Evolutionary conservation across 1,284 basidiomycete genomes (phyloP).

Genomic region (Ceratobasidium sp.): DNA sequence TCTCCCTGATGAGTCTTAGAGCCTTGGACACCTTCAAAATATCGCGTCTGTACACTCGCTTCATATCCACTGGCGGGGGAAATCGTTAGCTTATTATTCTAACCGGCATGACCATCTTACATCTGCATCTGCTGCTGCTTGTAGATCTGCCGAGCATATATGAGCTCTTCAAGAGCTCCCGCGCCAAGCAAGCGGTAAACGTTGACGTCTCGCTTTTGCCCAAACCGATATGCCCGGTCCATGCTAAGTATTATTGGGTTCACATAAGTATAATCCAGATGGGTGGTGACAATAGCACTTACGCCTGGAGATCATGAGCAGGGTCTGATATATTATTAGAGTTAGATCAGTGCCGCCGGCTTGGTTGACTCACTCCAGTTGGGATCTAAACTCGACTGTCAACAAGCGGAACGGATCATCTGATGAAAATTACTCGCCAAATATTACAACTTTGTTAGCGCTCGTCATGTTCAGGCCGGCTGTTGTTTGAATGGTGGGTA

Average conservation of each 20-base stretch:
- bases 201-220: constrained; percentile 87
- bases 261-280: background rate
- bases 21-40: constrained; percentile 85
- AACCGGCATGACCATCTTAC: background rate
- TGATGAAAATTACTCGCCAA: constrained; percentile 66
- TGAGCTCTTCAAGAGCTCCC: constrained; percentile 85
- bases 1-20: constrained; percentile 81
- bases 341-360: background rate
- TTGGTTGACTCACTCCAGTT: constrained; percentile 79
- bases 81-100: background rate
- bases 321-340: constrained; percentile 69
- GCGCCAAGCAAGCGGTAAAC: constrained; percentile 89
- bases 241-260: constrained; percentile 59
- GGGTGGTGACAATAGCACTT: background rate
- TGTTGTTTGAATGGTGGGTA: background rate
- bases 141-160: constrained; percentile 88
- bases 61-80: constrained; percentile 70
- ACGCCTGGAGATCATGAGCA: constrained; percentile 85
- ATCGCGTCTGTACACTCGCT: constrained; percentile 83
- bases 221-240: constrained; percentile 91
- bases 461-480: constrained; percentile 79
- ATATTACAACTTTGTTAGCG: constrained; percentile 89
- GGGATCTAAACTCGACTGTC: constrained; percentile 69
- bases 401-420: background rate
- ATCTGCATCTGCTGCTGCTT: constrained; percentile 93